phyloP scores from a whole-genome alignment of 257 asterid genomes.

The Scutellaria barbata region DNA sequence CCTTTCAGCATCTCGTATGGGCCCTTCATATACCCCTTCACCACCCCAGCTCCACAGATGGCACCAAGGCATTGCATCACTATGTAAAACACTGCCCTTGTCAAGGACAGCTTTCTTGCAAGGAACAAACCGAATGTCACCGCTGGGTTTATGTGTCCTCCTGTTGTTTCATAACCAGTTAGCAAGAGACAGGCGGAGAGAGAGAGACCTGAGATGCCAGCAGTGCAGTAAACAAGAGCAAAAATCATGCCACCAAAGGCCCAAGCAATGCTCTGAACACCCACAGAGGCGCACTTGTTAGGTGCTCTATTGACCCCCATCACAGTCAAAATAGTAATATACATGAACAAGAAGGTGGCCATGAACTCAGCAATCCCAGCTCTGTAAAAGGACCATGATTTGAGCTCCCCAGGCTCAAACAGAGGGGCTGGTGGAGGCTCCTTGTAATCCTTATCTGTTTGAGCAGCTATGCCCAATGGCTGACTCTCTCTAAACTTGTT shows the following conservation, averaged over 20 bases:
- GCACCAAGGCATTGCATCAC: constrained; percentile 81
- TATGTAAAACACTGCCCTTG: constrained; percentile 61
- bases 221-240: constrained; percentile 75
- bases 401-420: constrained; percentile 68
- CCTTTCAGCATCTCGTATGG: constrained; percentile 53
- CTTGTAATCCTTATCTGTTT: constrained; percentile 65
- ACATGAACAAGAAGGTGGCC: constrained; percentile 72
- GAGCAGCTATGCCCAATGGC: constrained; percentile 70
- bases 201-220: constrained; percentile 60
- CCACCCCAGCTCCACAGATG: constrained; percentile 78
- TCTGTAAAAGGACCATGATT: constrained; percentile 76
- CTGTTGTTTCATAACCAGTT: constrained; percentile 37
- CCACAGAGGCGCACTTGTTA: constrained; percentile 58
- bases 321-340: constrained; percentile 60
- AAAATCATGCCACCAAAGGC: constrained; percentile 81
- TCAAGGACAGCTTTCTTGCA: constrained; percentile 70
- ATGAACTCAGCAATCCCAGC: constrained; percentile 76
- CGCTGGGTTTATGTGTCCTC: constrained; percentile 79
- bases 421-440: constrained; percentile 72
- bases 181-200: not conserved
- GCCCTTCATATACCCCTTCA: constrained; percentile 61
- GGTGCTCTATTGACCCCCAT: constrained; percentile 55
- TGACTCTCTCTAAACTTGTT: constrained; percentile 62
- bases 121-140: constrained; percentile 71
- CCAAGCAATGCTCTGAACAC: constrained; percentile 78